phyloP scores from a whole-genome alignment of 768 basidiomycete genomes.

The Coprinopsis sp. region DNA sequence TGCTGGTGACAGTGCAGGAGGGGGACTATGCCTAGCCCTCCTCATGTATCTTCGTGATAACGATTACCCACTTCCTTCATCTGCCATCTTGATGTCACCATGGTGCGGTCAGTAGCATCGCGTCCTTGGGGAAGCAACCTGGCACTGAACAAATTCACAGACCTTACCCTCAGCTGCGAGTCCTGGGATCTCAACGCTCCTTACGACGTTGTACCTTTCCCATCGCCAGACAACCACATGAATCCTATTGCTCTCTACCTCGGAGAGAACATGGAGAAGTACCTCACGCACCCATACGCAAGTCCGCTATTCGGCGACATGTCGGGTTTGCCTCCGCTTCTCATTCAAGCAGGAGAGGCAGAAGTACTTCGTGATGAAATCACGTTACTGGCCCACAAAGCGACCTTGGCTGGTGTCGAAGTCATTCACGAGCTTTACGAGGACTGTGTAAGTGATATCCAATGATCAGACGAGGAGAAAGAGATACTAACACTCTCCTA shows the following conservation, averaged over 20 bases:
- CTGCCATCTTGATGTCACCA: constrained; percentile 85
- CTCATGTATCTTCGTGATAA: constrained; percentile 96
- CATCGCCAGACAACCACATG: constrained; percentile 73
- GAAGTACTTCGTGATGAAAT: constrained; percentile 96
- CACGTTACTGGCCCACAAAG: constrained; percentile 89
- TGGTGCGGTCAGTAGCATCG: constrained; percentile 76
- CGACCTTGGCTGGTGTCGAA: constrained; percentile 76
- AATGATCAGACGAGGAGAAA: neutral
- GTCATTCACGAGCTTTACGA: constrained; percentile 88
- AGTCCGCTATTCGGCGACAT: constrained; percentile 93
- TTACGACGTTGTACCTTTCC: constrained; percentile 80
- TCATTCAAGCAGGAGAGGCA: constrained; percentile 90
- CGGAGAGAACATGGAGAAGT: constrained; percentile 72
- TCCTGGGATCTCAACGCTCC: constrained; percentile 94
- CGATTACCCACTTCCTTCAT: constrained; percentile 75
- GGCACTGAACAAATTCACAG: constrained; percentile 31
- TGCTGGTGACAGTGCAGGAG: constrained; percentile 92
- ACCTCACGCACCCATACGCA: constrained; percentile 94
- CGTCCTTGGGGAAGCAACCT: neutral
- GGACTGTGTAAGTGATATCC: constrained; percentile 63
- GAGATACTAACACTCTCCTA: constrained; percentile 24
- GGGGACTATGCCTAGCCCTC: constrained; percentile 78
- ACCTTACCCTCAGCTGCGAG: constrained; percentile 94
- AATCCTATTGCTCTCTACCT: constrained; percentile 95
- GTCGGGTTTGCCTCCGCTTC: constrained; percentile 77